Base-by-base conservation (phyloP, 768 basidiomycete genomes). In the Kwoniella newhampshirensis region DNA sequence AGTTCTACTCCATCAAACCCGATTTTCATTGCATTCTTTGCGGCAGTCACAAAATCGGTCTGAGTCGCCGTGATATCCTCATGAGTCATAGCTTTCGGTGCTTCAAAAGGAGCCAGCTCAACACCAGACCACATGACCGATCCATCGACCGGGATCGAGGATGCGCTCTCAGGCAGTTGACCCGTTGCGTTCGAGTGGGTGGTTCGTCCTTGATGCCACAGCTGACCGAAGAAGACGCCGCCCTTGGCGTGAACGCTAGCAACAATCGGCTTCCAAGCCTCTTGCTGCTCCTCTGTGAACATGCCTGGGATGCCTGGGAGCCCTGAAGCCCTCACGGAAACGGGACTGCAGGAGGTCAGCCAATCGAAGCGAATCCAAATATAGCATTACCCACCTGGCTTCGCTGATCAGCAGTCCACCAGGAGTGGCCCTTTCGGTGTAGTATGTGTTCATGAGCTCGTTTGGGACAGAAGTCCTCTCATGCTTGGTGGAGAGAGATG, bases 1-100 rank as follows among this genome's bases (percentile, higher is more conserved):
- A 70, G 60, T 73, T 84, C 82, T 25, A 83, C 79, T 4, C 82
- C 82, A 61, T 84, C 83, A 62, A 83, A 83, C 2, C 83, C 83
- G n/a, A 81, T 81, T 49, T 77, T 76, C 42, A 81, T 81, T 1
- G 82, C 82, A 43, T 81, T 81, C 27, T 77, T 51, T 1, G 82
- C 82, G 1, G 82, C 81, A 51, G 78, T 62, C 51, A 77, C 80
- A 72, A 76, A 83, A 32, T 66, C 63, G 8, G 41, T 57, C 13
- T 62, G 56, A 13, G 59, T 64, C 28, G 43, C 28, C 32, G 41
- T 26, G 17, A 71, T 74, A 40, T 71, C 72, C 42, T 67, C 64
- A n/a, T 50, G 30, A 13, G 61, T 63, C 67, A 74, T 67, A 23
- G 53, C 61, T 32, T 57, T 54, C 4, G 69, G 58, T 8, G 32